These are phyloP conservation scores for Saccharomycopsis lassenensis DNA, from an alignment of 805 yeast species.

Conservation along the genomic window DNA sequence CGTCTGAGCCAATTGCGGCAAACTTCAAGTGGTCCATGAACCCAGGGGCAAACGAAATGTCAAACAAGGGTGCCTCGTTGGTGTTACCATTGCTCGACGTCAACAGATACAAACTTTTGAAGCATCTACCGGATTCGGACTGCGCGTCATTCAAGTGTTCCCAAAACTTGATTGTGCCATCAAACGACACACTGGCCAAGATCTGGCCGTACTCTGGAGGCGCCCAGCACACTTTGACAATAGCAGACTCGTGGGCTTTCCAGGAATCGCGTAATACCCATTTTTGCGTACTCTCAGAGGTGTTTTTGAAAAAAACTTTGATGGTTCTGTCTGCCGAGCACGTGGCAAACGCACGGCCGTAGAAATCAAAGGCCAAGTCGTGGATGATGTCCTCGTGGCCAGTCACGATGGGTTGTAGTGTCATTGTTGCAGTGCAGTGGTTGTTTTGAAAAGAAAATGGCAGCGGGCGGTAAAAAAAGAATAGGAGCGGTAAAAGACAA, in stretches of 20 bases:
- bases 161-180: slow-evolving; percentile 82
- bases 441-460: too few species aligned
- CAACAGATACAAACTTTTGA: slow-evolving; percentile 64
- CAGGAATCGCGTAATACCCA: slow-evolving; percentile 86
- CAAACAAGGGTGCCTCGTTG: slow-evolving; percentile 79
- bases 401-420: slow-evolving; percentile 62
- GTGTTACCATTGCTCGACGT: slow-evolving; percentile 80
- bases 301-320: slow-evolving; percentile 62
- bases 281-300: slow-evolving; percentile 28
- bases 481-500: too few species aligned
- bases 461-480: too few species aligned
- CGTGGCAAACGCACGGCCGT: slow-evolving; percentile 87
- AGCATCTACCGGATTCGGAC: slow-evolving; percentile 69
- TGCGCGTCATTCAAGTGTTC: slow-evolving; percentile 78
- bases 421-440: too few species aligned
- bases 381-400: slow-evolving; percentile 92
- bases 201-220: slow-evolving; percentile 88
- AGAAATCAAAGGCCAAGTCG: slow-evolving; percentile 84
- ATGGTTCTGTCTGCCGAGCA: slow-evolving; percentile 92
- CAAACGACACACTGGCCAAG: slow-evolving; percentile 81
- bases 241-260: slow-evolving; percentile 90
- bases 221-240: slow-evolving; percentile 82
- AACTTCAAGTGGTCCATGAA: slow-evolving; percentile 65
- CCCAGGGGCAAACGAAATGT: slow-evolving; percentile 80
- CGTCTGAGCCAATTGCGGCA: slow-evolving; percentile 86